Evolutionary conservation across 306 rosid species (phyloP).

Genomic region (Rubus idaeus): DNA sequence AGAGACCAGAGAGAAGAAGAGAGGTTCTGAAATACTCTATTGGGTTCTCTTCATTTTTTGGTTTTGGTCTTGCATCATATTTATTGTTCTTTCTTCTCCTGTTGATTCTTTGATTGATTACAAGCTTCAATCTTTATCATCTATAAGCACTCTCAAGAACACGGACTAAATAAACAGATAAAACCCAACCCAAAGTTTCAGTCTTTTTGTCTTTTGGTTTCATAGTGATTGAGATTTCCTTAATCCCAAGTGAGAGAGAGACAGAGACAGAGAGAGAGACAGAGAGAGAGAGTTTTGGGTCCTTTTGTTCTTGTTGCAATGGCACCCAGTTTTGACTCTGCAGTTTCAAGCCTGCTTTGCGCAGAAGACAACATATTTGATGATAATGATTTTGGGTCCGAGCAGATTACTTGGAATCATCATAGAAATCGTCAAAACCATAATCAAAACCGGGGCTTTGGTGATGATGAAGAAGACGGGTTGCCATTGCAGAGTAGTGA

Average conservation of each 20-base stretch:
- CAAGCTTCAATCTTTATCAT: conserved; percentile 4
- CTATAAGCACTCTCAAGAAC: not conserved
- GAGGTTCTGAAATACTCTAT: conserved; percentile 1
- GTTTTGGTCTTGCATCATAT: conserved; percentile 29
- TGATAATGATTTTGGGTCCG: conserved; percentile 44
- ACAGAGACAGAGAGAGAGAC: not conserved
- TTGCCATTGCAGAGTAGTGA: conserved; percentile 70
- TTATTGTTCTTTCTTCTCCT: conserved; percentile 17
- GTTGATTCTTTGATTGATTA: not conserved
- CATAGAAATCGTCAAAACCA: conserved; percentile 34
- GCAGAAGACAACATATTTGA: conserved; percentile 69
- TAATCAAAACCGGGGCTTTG: conserved; percentile 23
- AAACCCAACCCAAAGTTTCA: not conserved
- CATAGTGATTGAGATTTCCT: conserved; percentile 5
- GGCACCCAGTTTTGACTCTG: conserved; percentile 88
- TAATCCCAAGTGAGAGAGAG: not conserved
- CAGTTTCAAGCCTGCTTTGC: conserved; percentile 76
- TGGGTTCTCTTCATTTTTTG: conserved; percentile 23
- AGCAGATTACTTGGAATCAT: conserved; percentile 34
- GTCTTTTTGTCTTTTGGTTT: not conserved
- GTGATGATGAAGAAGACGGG: conserved; percentile 37
- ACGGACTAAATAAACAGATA: not conserved
- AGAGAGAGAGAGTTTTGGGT: not conserved
- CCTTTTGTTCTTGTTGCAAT: conserved; percentile 36
- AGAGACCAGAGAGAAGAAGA: not conserved